Base-by-base conservation (phyloP, 495 filamentous ascomycete species). In the Talaromyces wortmannii region DNA sequence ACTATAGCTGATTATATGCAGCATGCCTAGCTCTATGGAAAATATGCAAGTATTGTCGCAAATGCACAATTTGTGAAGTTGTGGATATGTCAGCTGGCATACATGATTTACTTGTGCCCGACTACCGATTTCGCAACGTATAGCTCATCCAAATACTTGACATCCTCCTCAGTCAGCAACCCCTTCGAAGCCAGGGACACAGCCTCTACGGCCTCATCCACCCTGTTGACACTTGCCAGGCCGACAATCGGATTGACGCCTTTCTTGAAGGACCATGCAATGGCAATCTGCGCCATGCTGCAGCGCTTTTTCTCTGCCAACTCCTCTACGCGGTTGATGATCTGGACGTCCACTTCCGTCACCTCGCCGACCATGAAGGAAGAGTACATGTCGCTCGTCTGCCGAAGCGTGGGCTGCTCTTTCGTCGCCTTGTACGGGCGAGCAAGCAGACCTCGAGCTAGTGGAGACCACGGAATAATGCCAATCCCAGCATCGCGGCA, bases 401-500 rank as follows among this genome's bases (percentile, higher is more conserved):
- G 63, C 13, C 64, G 61, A n/a, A 23, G 12, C 7, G 67, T 69
- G 61, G 61, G 12, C 64, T 63, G 45, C 56, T 67, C 13, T 49
- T 53, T 58, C 10, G 67, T 53, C 0, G 69, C 70, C 23, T 23
- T 23, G 23, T 23, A 23, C 43, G 71, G 63, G 12, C 74, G 63
- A 1, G 77, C 77, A 36, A 82, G 65, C 55, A 78, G 69, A 0
- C 80, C 79, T 5, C 74, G 57, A 51, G 58, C 52, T 0, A 80
- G 63, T 17, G 79, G 79, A 47, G 73, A 67, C 81, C 82, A 85
- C 15, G 82, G 83, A 43, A 85, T 77, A 6, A 86, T 48, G 0
- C 81, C 83, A 5, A 88, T 81, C 12, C 84, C 83, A 0, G 84
- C 86, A 47, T 77, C 74, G 31, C 78, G 67, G 63, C 83, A 87